A percentile compares a stretch with the other conserved stretches of the same genome.
Conservation (phyloP, 306 rosid species). For the Quercus parvula region DNA sequence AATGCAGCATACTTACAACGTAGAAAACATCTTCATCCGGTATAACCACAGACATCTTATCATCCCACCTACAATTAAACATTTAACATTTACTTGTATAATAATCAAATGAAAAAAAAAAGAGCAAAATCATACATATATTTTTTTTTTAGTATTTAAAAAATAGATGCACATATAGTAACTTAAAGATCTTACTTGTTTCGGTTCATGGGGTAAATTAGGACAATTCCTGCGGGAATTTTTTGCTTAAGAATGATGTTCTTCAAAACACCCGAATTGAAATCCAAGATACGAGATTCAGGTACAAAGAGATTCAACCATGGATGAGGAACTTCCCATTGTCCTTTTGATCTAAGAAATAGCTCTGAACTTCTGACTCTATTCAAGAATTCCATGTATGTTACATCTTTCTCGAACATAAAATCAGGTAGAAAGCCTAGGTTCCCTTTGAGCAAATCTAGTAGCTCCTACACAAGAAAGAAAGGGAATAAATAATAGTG, state of each 20-base stretch:
- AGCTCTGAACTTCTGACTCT: constrained; percentile 58
- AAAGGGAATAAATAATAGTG: too few relatives aligned
- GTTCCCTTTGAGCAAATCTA: constrained; percentile 20
- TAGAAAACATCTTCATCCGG: constrained; percentile 73
- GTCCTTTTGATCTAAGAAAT: constrained; percentile 41
- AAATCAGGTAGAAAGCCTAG: constrained; percentile 45
- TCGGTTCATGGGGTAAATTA: constrained; percentile 60
- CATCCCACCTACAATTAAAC: constrained; percentile 66
- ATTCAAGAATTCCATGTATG: constrained; percentile 59
- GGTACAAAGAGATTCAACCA: constrained; percentile 87
- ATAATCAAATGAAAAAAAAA: not conserved
- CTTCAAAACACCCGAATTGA: constrained; percentile 57
- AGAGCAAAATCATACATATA: not conserved
- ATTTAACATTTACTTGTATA: not conserved
- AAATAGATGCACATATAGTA: not conserved
- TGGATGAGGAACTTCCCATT: constrained; percentile 86
- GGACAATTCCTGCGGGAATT: constrained; percentile 37
- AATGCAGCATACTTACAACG: constrained; percentile 32
- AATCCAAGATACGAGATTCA: constrained; percentile 51
- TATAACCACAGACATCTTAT: constrained; percentile 57
- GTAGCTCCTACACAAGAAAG: constrained; percentile 30
- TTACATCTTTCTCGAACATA: constrained; percentile 47
- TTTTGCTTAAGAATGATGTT: constrained; percentile 57
- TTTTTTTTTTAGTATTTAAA: not conserved
- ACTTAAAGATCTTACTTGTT: constrained; percentile 38